Percentiles rank a stretch among this genome's conserved stretches.
Evolutionary conservation across 2,329 filamentous ascomycete species (phyloP).

Genomic region (Diplodia seriata): DNA sequence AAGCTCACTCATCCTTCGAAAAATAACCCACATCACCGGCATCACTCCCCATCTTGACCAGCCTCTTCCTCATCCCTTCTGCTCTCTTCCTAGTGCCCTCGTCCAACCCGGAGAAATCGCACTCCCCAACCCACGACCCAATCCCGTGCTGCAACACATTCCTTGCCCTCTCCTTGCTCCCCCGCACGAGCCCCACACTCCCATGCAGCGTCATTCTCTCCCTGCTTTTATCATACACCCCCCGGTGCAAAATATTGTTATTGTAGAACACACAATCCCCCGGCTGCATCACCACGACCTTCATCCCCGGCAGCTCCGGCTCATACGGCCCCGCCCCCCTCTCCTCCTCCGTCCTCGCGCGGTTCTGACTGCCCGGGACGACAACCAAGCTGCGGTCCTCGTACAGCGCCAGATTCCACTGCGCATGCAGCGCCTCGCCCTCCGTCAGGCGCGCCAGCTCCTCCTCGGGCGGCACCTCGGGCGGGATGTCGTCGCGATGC

Average conservation of each 20-base stretch:
- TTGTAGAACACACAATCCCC: slow-evolving; percentile 89
- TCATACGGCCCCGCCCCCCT: slow-evolving; percentile 71
- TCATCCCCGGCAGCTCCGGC: slow-evolving; percentile 65
- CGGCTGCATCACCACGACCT: slow-evolving; percentile 69
- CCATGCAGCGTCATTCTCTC: slow-evolving; percentile 77
- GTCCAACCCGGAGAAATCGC: slow-evolving; percentile 61
- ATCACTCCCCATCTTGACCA: slow-evolving; percentile 67
- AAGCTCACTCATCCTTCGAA: slow-evolving; percentile 44
- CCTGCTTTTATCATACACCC: slow-evolving; percentile 65
- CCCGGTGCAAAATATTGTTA: slow-evolving; percentile 84
- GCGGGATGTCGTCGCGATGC: slow-evolving; percentile 84
- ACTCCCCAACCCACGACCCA: slow-evolving; percentile 67
- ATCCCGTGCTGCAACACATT: slow-evolving; percentile 80
- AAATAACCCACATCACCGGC: slow-evolving; percentile 67
- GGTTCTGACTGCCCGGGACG: slow-evolving; percentile 76
- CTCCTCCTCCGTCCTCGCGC: slow-evolving; percentile 74
- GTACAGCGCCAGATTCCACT: slow-evolving; percentile 86
- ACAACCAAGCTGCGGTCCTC: slow-evolving; percentile 75
- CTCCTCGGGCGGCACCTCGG: slow-evolving; percentile 69
- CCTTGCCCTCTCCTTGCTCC: slow-evolving; percentile 64
- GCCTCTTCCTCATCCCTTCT: slow-evolving; percentile 64
- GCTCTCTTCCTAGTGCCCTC: slow-evolving; percentile 55
- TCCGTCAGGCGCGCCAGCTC: slow-evolving; percentile 66
- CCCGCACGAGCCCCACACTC: slow-evolving; percentile 68
- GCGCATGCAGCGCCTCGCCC: slow-evolving; percentile 73